A percentile compares a stretch with the other conserved stretches of the same genome.
phyloP scores from a whole-genome alignment of 352 stramenopile genomes.

The Blastocystis sp. region DNA sequence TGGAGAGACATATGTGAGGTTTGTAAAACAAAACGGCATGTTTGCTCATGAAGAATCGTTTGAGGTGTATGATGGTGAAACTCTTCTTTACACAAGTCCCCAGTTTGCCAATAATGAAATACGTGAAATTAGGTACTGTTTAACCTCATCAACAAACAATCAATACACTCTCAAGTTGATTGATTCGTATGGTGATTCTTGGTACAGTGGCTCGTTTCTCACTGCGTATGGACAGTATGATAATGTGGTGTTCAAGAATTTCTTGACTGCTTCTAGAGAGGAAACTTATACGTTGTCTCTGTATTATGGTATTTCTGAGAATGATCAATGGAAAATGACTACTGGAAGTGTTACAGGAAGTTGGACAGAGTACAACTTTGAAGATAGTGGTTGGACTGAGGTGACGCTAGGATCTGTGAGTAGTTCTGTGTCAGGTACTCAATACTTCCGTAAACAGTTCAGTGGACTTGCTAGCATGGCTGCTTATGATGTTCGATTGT shows the following conservation, averaged over 20 bases:
- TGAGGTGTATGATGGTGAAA: not conserved
- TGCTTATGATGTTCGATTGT: conserved; percentile 17
- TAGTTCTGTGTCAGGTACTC: not conserved
- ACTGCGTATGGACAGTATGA: not conserved
- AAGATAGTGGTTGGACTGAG: not conserved
- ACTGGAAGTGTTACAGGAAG: not conserved
- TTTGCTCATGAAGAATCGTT: conserved; percentile 47
- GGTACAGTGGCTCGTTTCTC: not conserved
- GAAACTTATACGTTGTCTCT: not conserved
- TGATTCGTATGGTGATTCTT: not conserved
- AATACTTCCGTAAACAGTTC: conserved; percentile 49
- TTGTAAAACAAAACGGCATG: not conserved
- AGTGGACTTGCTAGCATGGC: not conserved
- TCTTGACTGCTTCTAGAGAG: not conserved
- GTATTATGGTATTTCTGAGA: conserved; percentile 2
- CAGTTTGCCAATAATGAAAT: not conserved
- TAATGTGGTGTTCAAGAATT: conserved; percentile 30
- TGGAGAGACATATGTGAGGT: not conserved
- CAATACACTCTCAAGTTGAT: not conserved
- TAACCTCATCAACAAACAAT: not conserved
- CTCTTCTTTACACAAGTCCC: not conserved
- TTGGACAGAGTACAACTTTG: conserved; percentile 8
- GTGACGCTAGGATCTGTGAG: not conserved
- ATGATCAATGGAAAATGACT: conserved; percentile 1
- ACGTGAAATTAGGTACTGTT: not conserved